Conservation (phyloP, 176 grass and related monocot species). For the sorghum (Sorghum bicolor) region DNA sequence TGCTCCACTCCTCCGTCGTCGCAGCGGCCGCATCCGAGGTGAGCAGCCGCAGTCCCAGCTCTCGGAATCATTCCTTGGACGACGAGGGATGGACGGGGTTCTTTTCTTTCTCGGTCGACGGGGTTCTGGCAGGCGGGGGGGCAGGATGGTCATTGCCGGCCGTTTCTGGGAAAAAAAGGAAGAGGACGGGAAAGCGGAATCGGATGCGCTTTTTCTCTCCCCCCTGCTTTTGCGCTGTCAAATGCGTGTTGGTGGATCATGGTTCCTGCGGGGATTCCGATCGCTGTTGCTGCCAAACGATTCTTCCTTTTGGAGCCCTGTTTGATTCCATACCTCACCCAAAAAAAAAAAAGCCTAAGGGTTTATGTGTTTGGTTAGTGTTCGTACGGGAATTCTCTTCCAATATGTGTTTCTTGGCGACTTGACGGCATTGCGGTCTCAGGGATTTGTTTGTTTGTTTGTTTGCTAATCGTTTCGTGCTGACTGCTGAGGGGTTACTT, state of each 20-base stretch:
- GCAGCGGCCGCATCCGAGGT: conserved; percentile 17
- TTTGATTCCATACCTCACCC: not conserved
- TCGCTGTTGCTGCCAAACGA: not conserved
- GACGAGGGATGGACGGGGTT: not conserved
- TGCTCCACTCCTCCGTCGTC: not conserved
- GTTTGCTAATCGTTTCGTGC: not conserved
- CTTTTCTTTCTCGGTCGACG: not conserved
- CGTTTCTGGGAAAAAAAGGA: not conserved
- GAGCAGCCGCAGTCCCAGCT: not conserved
- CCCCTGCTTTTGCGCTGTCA: conserved; percentile 19
- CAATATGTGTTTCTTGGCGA: not conserved
- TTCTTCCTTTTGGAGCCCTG: not conserved
- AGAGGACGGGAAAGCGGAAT: not conserved
- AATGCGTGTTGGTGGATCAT: not conserved
- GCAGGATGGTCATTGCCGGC: not conserved
- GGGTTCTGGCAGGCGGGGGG: not conserved
- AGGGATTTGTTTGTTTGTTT: not conserved
- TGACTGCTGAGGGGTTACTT: not conserved
- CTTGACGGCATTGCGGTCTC: not conserved
- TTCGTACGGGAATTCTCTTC: not conserved
- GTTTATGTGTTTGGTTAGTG: not conserved
- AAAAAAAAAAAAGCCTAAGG: not conserved
- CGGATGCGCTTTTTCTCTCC: not conserved
- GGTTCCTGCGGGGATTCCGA: not conserved
- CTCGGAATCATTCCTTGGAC: not conserved